phyloP scores from a whole-genome alignment of 1,284 basidiomycete species.

The Pyrrhoderma noxium region DNA sequence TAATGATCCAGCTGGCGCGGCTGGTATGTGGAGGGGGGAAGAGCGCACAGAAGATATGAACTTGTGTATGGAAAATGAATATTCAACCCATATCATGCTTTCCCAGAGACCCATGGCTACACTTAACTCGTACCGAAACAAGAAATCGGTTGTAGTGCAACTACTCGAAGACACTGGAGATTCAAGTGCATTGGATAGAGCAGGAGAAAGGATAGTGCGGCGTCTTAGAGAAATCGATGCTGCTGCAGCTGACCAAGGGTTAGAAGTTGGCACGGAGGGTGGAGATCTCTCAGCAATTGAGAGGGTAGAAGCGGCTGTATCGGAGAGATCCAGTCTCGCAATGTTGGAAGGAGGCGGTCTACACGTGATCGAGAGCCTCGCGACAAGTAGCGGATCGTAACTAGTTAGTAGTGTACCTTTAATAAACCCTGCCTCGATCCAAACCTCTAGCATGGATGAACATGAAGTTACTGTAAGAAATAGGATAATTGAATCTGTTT shows the following conservation, averaged over 20 bases:
- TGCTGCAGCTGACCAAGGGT: slow-evolving; percentile 34
- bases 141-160: slow-evolving; percentile 36
- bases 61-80: background rate
- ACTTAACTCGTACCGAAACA: slow-evolving; percentile 33
- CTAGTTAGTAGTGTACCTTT: background rate
- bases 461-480: slow-evolving; percentile 40
- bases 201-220: slow-evolving; percentile 41
- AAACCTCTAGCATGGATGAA: slow-evolving; percentile 42
- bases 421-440: background rate
- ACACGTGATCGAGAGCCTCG: slow-evolving; percentile 5
- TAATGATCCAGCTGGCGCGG: slow-evolving; percentile 10
- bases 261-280: slow-evolving; percentile 36
- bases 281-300: slow-evolving; percentile 38
- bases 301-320: slow-evolving; percentile 44
- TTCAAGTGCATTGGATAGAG: slow-evolving; percentile 29
- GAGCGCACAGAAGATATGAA: background rate
- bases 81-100: slow-evolving; percentile 32
- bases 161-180: slow-evolving; percentile 24
- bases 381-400: background rate
- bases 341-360: slow-evolving; percentile 39
- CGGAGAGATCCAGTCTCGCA: slow-evolving; percentile 35
- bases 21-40: background rate
- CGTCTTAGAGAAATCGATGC: slow-evolving; percentile 48
- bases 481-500: slow-evolving; percentile 79
- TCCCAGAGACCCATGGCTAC: slow-evolving; percentile 31